Conservation (phyloP, 257 asterid genomes). For the Jacaranda mimosifolia region DNA sequence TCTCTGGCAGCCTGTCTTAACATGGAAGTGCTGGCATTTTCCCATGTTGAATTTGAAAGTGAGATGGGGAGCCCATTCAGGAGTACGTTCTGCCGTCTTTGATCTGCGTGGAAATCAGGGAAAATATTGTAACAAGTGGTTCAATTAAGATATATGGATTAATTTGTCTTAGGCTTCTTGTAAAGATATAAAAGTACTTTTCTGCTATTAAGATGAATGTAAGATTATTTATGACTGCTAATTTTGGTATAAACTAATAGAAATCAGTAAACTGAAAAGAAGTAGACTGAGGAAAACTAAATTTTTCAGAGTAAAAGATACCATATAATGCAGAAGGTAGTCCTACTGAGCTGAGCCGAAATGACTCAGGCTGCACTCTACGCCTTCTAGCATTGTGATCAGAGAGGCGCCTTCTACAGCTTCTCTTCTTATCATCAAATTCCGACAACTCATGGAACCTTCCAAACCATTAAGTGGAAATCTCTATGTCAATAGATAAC, state of each 20-base stretch:
- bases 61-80: slow-evolving; percentile 46
- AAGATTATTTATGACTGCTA: too few relatives aligned
- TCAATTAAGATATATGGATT: too few relatives aligned
- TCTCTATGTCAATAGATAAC: background rate
- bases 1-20: slow-evolving; percentile 23
- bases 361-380: slow-evolving; percentile 62
- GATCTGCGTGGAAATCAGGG: slow-evolving; percentile 28
- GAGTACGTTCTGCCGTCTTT: slow-evolving; percentile 37
- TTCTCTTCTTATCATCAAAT: slow-evolving; percentile 83
- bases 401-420: slow-evolving; percentile 79
- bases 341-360: slow-evolving; percentile 48
- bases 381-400: slow-evolving; percentile 91
- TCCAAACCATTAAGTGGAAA: slow-evolving; percentile 10
- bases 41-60: slow-evolving; percentile 44
- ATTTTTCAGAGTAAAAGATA: slow-evolving; percentile 3
- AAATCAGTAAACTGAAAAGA: too few relatives aligned
- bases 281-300: too few relatives aligned
- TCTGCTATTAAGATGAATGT: too few relatives aligned
- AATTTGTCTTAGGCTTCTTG: background rate
- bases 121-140: too few relatives aligned
- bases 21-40: slow-evolving; percentile 14
- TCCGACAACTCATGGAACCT: slow-evolving; percentile 80
- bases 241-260: too few relatives aligned
- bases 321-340: slow-evolving; percentile 60
- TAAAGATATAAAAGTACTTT: too few relatives aligned